phyloP scores from a whole-genome alignment of 1,284 basidiomycete species.

The Meira nashicola region DNA sequence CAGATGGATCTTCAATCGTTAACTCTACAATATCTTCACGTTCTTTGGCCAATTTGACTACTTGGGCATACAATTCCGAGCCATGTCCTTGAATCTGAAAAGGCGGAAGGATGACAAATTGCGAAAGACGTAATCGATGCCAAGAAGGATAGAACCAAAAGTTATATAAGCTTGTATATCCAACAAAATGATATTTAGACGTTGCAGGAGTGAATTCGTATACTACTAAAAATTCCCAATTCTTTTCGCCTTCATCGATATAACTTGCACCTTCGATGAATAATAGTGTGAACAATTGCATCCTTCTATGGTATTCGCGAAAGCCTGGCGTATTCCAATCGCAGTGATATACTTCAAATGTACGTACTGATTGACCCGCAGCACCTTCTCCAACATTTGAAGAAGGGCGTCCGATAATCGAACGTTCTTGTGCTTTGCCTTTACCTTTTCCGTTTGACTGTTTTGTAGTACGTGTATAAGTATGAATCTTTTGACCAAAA shows the following conservation, averaged over 20 bases:
- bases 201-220: constrained; percentile 25
- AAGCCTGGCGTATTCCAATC: constrained; percentile 86
- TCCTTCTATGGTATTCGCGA: constrained; percentile 81
- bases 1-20: constrained; percentile 93
- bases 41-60: constrained; percentile 71
- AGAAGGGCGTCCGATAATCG: too few species aligned
- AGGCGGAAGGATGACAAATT: constrained; percentile 88
- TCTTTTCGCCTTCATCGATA: constrained; percentile 62
- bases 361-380: constrained; percentile 18
- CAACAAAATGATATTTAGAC: constrained; percentile 51
- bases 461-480: constrained; percentile 62
- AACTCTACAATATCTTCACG: constrained; percentile 73
- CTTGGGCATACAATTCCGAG: constrained; percentile 68
- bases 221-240: constrained; percentile 55
- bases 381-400: neutral
- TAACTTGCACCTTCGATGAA: constrained; percentile 82
- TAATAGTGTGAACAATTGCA: constrained; percentile 88
- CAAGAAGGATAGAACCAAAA: constrained; percentile 42
- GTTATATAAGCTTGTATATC: constrained; percentile 37
- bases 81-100: constrained; percentile 80
- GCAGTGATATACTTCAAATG: constrained; percentile 50
- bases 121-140: constrained; percentile 56
- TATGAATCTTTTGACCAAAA: constrained; percentile 68
- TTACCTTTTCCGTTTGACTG: constrained; percentile 55
- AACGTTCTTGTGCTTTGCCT: constrained; percentile 51